Conservation (phyloP, 805 yeast species). For the Saccharomycopsis javanensis region DNA sequence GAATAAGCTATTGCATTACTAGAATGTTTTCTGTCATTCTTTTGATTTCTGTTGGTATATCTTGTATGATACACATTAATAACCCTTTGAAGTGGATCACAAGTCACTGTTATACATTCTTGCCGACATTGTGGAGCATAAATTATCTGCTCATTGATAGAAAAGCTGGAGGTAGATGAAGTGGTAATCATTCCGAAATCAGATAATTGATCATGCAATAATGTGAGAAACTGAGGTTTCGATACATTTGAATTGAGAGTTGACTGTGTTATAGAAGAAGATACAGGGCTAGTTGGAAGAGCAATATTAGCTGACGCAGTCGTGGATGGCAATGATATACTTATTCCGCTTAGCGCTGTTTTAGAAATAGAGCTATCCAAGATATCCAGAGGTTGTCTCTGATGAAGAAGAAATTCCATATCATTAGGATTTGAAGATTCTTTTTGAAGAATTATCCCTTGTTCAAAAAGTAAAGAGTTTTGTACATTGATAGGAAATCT, state of each 20-base stretch:
- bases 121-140: constrained; percentile 39
- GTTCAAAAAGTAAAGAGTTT: constrained; percentile 52
- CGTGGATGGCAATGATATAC: not conserved
- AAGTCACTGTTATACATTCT: constrained; percentile 46
- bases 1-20: not conserved
- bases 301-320: not conserved
- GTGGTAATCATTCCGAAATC: constrained; percentile 67
- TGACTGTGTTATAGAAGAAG: not conserved
- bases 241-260: not conserved
- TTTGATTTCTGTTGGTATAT: constrained; percentile 23
- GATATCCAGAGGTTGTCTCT: not conserved
- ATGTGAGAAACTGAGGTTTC: constrained; percentile 40
- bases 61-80: constrained; percentile 50
- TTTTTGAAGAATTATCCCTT: constrained; percentile 59
- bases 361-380: not conserved
- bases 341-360: not conserved
- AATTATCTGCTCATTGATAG: constrained; percentile 46
- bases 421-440: not conserved
- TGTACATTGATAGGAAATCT: constrained; percentile 62
- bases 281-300: not conserved
- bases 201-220: constrained; percentile 57
- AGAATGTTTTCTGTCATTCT: not conserved
- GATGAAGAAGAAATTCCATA: not conserved
- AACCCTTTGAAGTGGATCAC: constrained; percentile 34
- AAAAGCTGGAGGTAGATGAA: constrained; percentile 56